Evolutionary conservation across 495 filamentous ascomycete genomes (phyloP), one percentile per base, ranked within the genome.

Genomic region (Penicillium turbatum): DNA sequence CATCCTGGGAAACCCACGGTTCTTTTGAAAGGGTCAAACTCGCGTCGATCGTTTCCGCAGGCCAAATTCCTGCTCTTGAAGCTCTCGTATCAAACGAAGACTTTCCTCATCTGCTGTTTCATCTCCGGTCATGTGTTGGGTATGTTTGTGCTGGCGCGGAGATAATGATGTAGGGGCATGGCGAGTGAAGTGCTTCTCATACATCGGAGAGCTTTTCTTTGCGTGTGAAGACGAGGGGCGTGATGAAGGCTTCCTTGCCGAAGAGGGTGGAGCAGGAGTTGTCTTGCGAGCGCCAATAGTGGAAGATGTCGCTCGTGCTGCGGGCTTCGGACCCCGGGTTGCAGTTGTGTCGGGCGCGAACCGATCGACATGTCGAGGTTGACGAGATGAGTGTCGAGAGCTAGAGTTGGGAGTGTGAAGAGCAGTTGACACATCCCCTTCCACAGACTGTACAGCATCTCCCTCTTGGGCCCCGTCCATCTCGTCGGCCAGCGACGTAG

Each of bases 1-100:
- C 10, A 13, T 17, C 5, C 17, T 37, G 32, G 24, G 24, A 48
- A 11, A 1, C 16, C n/a, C 12, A 48, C 12, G 6, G 11, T 2
- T 17, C 21, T 24, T 6, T 15, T n/a, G 13, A 12, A 16, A n/a
- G 19, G 27, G 12, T 37, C 27, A 51, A 40, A 51, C 49, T 13
- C 49, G 39, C 13, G 49, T 51, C 1, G 49, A 51, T 55, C 79
- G 72, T 60, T 77, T 74, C 48, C 83, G 70, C 53, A 86, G 64
- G 8, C 82, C 79, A 54, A 79, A 79, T 42, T 84, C 82, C 53
- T 81, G 73, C 57, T 80, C 79, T 61, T 82, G 79, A 39, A 86
- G 56, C 64, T 80, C 73, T 53, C 76, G 74, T 50, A 83, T 83
- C 21, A 85, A 56, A 36, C 72, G 76, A 51, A 82, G 51, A 57